Base-by-base conservation (phyloP, 305 asterid genomes). In the Nicotiana rustica region DNA sequence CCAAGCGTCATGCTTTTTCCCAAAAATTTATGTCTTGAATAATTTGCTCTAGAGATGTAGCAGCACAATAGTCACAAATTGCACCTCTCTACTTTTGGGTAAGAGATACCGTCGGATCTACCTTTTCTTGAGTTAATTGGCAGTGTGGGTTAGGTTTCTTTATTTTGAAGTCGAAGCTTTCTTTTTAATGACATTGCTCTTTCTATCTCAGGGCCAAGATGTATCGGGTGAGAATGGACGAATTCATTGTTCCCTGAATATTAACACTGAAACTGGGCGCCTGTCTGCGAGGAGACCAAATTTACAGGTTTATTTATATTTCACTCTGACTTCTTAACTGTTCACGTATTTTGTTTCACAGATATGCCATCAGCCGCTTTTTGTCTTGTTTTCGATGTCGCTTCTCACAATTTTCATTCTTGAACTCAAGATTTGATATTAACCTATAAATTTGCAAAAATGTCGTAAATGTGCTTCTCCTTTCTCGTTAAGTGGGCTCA, bases 181-280 rank as follows among this genome's bases (percentile, higher is more conserved):
- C 49, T 15, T n/a, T 70, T 21, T 73, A 10, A 60, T 67, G 35
- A 56, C 33, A 35, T 78, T 61, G 33, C 62, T 88, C 77, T 80
- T 38, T 82, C 82, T 80, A 82, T 78, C 79, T 77, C 91, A 97
- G 99, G 99, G 99, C 41, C 84, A 78, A 86, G 92, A 88, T 82
- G 88, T 95, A 78, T 90, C 97, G 47, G 99, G 99, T 83, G 92
- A 86, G 87, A 88, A 93, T 77, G 97, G 94, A 55, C 92, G 99
- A 83, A 89, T 97, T 84, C 99, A 97, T 88, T 97, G 99, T 86
- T 97, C 99, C 57, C 91, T 97, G 82, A 97, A 97, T 90, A 92
- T 97, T 80, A 97, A 97, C 91, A 97, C 99, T 6, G 99, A 25
- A 25, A 25, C 29, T 25, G 29, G 29, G 29, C 29, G 29, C 29